Conservation (phyloP, 139 green algal genomes). For the Chlorella sp. region DNA sequence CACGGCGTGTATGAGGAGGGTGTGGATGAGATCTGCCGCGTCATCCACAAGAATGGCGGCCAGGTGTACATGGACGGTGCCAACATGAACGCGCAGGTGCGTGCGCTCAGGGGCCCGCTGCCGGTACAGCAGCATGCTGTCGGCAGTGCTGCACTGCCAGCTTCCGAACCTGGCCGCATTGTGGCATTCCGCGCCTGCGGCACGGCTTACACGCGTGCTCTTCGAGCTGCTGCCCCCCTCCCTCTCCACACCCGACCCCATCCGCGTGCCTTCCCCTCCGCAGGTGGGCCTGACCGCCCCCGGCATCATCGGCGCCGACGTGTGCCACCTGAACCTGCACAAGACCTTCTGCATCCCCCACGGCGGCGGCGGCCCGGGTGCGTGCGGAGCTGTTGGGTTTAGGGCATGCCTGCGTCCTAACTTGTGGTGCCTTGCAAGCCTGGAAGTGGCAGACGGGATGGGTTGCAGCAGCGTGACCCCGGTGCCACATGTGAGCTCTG, state of each 20-base stretch:
- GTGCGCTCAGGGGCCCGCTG: too few species aligned
- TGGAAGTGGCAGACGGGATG: too few species aligned
- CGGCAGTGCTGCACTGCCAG: too few species aligned
- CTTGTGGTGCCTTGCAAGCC: too few species aligned
- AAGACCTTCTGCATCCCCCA: slow-evolving; percentile 99
- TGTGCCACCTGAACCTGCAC: slow-evolving; percentile 99
- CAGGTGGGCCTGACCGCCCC: slow-evolving; percentile 95
- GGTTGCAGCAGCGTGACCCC: too few species aligned
- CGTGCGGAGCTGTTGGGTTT: too few species aligned
- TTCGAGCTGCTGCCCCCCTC: slow-evolving; percentile 36
- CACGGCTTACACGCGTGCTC: too few species aligned
- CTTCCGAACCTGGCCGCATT: too few species aligned
- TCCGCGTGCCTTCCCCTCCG: slow-evolving; percentile 47
- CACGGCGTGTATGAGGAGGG: slow-evolving; percentile 98
- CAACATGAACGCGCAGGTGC: slow-evolving; percentile 98
- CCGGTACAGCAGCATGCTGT: too few species aligned
- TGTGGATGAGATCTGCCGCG: slow-evolving; percentile 95
- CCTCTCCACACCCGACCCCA: neutral
- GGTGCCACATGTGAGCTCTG: too few species aligned
- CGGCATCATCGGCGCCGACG: slow-evolving; percentile 97
- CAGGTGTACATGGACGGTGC: slow-evolving; percentile 99
- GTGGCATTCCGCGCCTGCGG: too few species aligned
- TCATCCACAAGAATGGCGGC: slow-evolving; percentile 95
- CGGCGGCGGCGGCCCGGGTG: slow-evolving; percentile 86
- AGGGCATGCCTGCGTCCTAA: too few species aligned